Conservation (phyloP, 73 alveolate genomes). For the Uronychia setigera region DNA sequence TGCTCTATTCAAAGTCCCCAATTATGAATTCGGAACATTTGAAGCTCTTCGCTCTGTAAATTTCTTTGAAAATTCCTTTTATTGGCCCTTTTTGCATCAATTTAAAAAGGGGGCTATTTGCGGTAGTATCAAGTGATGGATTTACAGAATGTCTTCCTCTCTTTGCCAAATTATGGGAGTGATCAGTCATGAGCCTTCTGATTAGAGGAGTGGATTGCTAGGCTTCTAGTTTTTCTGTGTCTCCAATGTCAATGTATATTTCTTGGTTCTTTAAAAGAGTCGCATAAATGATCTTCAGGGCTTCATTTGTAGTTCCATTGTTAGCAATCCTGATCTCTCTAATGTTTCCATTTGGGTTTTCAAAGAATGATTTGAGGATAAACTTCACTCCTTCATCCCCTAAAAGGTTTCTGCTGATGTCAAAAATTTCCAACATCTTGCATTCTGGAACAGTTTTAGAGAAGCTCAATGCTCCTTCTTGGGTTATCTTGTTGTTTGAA, state of each 20-base stretch:
- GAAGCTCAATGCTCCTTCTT: background rate
- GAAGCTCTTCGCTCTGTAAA: background rate
- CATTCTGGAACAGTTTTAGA: background rate
- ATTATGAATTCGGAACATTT: background rate
- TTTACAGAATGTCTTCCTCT: too few species aligned
- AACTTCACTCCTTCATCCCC: background rate
- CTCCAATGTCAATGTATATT: slow-evolving; percentile 11
- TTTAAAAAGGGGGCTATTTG: background rate
- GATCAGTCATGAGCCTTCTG: too few species aligned
- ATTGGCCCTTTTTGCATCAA: background rate
- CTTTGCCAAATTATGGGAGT: too few species aligned
- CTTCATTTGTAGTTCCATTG: slow-evolving; percentile 26
- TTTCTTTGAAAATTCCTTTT: background rate
- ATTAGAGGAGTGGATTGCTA: too few species aligned
- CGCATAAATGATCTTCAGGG: slow-evolving; percentile 40
- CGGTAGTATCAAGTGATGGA: too few species aligned
- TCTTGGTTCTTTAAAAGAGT: slow-evolving; percentile 11
- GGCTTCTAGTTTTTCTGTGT: slow-evolving; percentile 20
- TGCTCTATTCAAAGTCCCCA: background rate
- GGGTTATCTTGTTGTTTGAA: background rate
- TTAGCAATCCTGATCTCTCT: background rate
- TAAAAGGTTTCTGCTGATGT: background rate
- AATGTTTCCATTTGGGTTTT: background rate
- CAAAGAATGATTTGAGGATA: background rate
- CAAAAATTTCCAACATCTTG: background rate